phyloP scores from a whole-genome alignment of 257 asterid species.

The Parsonsia alboflavescens region DNA sequence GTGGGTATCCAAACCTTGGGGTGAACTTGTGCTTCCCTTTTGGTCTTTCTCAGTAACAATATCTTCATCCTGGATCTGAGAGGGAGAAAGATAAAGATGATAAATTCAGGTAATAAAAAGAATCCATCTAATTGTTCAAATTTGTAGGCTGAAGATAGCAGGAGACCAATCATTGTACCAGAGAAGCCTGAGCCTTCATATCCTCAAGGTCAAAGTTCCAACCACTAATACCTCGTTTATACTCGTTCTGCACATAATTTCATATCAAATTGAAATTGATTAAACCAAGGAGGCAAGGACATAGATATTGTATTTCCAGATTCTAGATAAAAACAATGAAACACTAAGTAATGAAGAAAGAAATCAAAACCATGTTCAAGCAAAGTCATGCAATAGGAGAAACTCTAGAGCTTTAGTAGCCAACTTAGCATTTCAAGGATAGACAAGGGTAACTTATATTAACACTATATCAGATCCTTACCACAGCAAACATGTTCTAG shows the following conservation, averaged over 20 bases:
- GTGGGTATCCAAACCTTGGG: slow-evolving; percentile 27
- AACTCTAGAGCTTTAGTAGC: neutral
- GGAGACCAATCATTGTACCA: slow-evolving; percentile 30
- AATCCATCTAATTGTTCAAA: neutral
- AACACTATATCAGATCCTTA: neutral
- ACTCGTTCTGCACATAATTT: slow-evolving; percentile 48
- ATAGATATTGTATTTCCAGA: neutral
- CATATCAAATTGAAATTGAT: slow-evolving; percentile 1
- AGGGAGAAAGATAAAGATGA: slow-evolving; percentile 13
- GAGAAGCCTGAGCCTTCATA: slow-evolving; percentile 61
- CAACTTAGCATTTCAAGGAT: neutral
- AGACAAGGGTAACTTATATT: neutral
- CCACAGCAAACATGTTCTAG: neutral
- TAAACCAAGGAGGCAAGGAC: neutral
- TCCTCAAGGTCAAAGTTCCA: slow-evolving; percentile 71
- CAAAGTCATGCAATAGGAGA: neutral
- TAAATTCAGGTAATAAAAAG: neutral
- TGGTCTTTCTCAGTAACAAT: slow-evolving; percentile 53
- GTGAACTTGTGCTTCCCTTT: slow-evolving; percentile 31
- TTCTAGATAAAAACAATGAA: neutral
- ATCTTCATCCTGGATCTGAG: slow-evolving; percentile 82
- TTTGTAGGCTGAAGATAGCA: slow-evolving; percentile 7
- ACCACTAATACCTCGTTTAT: slow-evolving; percentile 63
- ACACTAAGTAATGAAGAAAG: neutral
- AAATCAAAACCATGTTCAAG: neutral